These are phyloP conservation scores for Asterophora lycoperdoides DNA, from an alignment of 768 basidiomycete species.

Conservation along the genomic window DNA sequence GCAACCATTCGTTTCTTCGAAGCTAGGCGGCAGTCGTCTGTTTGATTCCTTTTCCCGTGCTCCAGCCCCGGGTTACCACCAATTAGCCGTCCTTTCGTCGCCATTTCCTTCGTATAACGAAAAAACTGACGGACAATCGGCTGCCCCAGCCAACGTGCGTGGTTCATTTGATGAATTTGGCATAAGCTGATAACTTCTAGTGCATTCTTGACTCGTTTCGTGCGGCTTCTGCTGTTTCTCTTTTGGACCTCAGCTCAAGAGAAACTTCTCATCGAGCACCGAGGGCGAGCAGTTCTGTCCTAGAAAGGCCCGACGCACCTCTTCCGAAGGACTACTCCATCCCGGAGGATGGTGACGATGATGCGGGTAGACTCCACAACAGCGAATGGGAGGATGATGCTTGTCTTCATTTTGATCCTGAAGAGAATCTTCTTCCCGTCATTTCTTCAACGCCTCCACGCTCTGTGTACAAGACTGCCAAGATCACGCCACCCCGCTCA, in stretches of 20 bases:
- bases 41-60: not conserved
- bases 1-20: too few species aligned
- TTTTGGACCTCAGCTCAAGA: constrained; percentile 25
- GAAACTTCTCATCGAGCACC: constrained; percentile 19
- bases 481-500: not conserved
- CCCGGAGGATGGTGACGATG: constrained; percentile 2
- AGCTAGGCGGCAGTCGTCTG: too few species aligned
- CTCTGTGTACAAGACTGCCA: not conserved
- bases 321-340: not conserved
- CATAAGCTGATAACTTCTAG: constrained; percentile 33
- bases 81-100: not conserved
- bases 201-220: not conserved
- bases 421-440: not conserved
- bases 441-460: not conserved
- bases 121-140: not conserved
- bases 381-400: constrained; percentile 24
- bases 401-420: constrained; percentile 32
- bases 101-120: not conserved
- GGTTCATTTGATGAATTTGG: not conserved
- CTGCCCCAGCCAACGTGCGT: constrained; percentile 4
- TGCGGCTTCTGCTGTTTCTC: not conserved
- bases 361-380: not conserved
- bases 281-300: constrained; percentile 5
- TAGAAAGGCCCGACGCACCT: constrained; percentile 6
- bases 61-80: not conserved